Conservation (phyloP, 495 filamentous ascomycete species). For the Neurospora intermedia region DNA sequence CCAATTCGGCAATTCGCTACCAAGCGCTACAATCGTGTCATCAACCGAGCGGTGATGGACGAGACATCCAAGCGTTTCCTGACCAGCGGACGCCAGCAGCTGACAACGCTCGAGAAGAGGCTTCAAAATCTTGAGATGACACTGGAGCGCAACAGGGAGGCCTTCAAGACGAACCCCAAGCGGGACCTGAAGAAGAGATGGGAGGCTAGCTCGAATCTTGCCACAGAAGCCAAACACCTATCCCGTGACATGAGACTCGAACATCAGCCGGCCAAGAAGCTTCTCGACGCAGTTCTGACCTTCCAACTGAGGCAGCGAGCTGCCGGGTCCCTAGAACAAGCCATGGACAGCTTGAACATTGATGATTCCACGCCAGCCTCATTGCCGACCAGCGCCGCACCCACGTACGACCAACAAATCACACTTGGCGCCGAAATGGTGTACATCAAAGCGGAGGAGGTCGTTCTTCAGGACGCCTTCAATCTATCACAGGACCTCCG, state of each 20-base stretch:
- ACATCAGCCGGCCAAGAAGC: conserved; percentile 8
- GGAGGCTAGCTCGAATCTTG: not conserved
- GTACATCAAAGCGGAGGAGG: not conserved
- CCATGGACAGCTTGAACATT: not conserved
- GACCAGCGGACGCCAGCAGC: conserved; percentile 5
- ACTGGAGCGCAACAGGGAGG: not conserved
- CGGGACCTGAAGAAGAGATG: not conserved
- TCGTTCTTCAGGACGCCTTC: not conserved
- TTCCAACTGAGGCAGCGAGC: not conserved
- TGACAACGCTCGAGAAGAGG: conserved; percentile 8
- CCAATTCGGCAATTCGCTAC: conserved; percentile 20
- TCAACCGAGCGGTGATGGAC: conserved; percentile 23
- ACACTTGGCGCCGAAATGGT: conserved; percentile 4
- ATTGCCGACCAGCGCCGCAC: not conserved
- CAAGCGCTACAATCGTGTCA: conserved; percentile 19
- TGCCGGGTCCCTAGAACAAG: not conserved
- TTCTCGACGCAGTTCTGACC: conserved; percentile 5
- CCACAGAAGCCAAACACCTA: not conserved
- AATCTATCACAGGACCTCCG: not conserved
- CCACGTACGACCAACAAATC: conserved; percentile 6
- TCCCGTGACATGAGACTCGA: conserved; percentile 1
- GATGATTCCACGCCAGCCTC: not conserved
- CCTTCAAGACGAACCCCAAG: not conserved
- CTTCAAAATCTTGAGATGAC: not conserved
- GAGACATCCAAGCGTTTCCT: conserved; percentile 22